Percentiles rank a stretch among this genome's conserved stretches.
phyloP scores from a whole-genome alignment of 176 grass and related monocot species.

The Dactylis glomerata region DNA sequence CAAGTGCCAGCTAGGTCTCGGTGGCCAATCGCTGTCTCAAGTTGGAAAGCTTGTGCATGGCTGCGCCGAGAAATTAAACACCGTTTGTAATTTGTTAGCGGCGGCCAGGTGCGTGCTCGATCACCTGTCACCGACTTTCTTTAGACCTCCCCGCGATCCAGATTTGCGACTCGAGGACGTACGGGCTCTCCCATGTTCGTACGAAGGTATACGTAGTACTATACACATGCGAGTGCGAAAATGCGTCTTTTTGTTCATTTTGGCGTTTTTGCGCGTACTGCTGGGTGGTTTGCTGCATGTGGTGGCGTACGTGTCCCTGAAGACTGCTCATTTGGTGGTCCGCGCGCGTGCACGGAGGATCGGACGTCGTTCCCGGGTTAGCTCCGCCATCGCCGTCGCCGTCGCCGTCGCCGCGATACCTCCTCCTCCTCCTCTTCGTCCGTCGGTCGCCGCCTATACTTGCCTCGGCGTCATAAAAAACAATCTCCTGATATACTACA shows the following conservation, averaged over 20 bases:
- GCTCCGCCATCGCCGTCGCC: constrained; percentile 32
- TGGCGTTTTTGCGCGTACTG: not conserved
- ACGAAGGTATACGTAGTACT: not conserved
- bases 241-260: too few relatives aligned
- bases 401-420: not conserved
- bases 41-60: constrained; percentile 11
- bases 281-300: not conserved
- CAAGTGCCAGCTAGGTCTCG: not conserved
- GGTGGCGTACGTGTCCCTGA: not conserved
- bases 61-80: constrained; percentile 14
- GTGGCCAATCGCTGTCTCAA: constrained; percentile 15
- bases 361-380: constrained; percentile 21
- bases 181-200: not conserved
- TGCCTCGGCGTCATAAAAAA: not conserved
- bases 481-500: not conserved
- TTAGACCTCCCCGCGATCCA: not conserved
- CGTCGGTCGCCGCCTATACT: not conserved
- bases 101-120: not conserved
- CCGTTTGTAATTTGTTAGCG: not conserved
- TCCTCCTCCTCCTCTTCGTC: not conserved
- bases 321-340: too few relatives aligned
- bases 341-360: not conserved
- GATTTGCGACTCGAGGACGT: not conserved
- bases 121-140: not conserved
- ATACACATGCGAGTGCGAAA: not conserved